Evolutionary conservation across 192 early-diverging fungal species (phyloP).

Genomic region (Coemansia umbellata): DNA sequence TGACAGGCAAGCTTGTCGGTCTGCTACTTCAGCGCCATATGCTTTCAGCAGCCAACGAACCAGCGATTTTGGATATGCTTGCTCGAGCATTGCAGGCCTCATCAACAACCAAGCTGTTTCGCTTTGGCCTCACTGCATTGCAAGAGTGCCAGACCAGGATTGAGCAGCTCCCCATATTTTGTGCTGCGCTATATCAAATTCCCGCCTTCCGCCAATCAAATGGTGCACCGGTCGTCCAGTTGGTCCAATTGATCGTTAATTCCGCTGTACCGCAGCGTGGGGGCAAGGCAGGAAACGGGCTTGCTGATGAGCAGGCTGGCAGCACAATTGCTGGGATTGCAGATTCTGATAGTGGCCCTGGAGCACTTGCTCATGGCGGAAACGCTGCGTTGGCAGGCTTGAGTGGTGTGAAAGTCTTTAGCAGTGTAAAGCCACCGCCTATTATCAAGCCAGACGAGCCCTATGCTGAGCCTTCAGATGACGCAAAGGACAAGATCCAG

Average conservation of each 20-base stretch:
- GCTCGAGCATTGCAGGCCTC: slow-evolving; percentile 81
- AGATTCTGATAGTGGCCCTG: slow-evolving; percentile 30
- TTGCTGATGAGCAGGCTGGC: slow-evolving; percentile 13
- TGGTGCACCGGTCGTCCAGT: slow-evolving; percentile 30
- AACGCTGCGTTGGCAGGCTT: background rate
- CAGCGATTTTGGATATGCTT: slow-evolving; percentile 87
- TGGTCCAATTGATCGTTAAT: slow-evolving; percentile 33
- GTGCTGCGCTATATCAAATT: slow-evolving; percentile 78
- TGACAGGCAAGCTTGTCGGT: slow-evolving; percentile 90
- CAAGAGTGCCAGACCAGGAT: slow-evolving; percentile 79
- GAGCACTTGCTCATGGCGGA: background rate
- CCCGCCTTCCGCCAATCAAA: slow-evolving; percentile 69
- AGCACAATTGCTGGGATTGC: slow-evolving; percentile 16
- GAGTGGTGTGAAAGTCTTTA: slow-evolving; percentile 11
- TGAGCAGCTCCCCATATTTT: slow-evolving; percentile 88
- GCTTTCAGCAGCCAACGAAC: slow-evolving; percentile 71
- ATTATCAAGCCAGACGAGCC: slow-evolving; percentile 30
- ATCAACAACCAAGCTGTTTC: slow-evolving; percentile 76
- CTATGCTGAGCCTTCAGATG: slow-evolving; percentile 42
- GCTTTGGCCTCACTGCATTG: slow-evolving; percentile 86
- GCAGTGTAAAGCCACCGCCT: slow-evolving; percentile 30
- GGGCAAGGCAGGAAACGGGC: slow-evolving; percentile 12
- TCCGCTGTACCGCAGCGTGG: slow-evolving; percentile 18
- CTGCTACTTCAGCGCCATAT: slow-evolving; percentile 84
- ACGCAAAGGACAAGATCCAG: slow-evolving; percentile 85